phyloP scores from a whole-genome alignment of 345 rosid genomes.

The Sisymbrium altissimum region DNA sequence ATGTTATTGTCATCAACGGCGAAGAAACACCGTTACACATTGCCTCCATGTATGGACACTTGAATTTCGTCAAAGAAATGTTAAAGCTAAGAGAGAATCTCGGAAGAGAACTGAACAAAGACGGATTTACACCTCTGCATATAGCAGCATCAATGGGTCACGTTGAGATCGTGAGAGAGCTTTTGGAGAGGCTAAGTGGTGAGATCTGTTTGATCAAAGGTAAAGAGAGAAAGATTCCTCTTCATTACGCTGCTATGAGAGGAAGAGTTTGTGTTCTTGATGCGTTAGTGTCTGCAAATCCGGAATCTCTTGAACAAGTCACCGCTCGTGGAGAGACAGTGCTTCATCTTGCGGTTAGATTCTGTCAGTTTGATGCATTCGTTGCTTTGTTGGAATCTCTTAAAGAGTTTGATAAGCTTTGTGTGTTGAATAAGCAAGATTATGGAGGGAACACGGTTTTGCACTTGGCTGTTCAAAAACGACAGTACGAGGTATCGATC shows the following conservation, averaged over 20 bases:
- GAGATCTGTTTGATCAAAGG: conserved; percentile 42
- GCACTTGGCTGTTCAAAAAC: conserved; percentile 34
- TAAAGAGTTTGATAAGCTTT: conserved; percentile 24
- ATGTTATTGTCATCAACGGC: conserved; percentile 1
- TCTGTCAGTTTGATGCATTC: conserved; percentile 32
- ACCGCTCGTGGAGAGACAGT: conserved; percentile 34
- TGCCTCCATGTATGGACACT: conserved; percentile 34
- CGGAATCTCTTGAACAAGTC: conserved; percentile 22
- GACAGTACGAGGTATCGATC: conserved; percentile 35
- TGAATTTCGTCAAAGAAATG: conserved; percentile 30
- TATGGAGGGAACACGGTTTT: conserved; percentile 31
- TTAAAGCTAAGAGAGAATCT: conserved; percentile 14
- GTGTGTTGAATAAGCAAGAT: conserved; percentile 28
- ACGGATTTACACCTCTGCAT: conserved; percentile 35
- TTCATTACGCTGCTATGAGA: conserved; percentile 38
- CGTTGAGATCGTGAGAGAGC: conserved; percentile 21
- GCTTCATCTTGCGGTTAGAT: conserved; percentile 41
- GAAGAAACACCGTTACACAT: conserved; percentile 36
- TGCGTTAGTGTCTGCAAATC: conserved; percentile 34
- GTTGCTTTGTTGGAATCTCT: conserved; percentile 26
- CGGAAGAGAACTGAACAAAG: conserved; percentile 29
- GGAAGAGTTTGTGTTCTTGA: conserved; percentile 30
- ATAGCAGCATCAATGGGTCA: conserved; percentile 35
- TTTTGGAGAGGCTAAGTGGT: conserved; percentile 28
- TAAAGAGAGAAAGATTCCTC: conserved; percentile 36